Evolutionary conservation across 331 rosid genomes (phyloP).

Genomic region (Rhamnella rubrinervis): DNA sequence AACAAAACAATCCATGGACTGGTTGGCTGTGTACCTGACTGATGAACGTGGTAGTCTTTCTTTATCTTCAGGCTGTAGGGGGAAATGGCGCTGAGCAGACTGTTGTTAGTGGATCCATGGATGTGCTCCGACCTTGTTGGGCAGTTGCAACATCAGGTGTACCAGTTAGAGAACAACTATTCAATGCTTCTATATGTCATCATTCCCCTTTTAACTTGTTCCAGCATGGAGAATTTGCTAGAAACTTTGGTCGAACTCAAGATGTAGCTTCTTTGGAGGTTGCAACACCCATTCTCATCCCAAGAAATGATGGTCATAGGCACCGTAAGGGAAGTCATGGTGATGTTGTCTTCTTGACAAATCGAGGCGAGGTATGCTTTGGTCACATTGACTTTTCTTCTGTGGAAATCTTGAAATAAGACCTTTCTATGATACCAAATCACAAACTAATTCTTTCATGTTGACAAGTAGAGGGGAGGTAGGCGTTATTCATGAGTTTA

Average conservation of each 20-base stretch:
- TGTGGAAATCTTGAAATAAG: background rate
- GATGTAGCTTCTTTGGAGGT: conserved; percentile 79
- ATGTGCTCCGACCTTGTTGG: conserved; percentile 96
- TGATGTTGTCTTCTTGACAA: conserved; percentile 92
- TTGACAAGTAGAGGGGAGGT: background rate
- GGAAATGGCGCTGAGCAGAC: conserved; percentile 97
- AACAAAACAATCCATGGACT: background rate
- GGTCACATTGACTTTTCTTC: conserved; percentile 3
- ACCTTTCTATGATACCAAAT: background rate
- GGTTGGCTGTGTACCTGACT: conserved; percentile 1
- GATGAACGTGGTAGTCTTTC: background rate
- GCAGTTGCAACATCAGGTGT: conserved; percentile 99
- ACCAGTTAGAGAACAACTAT: conserved; percentile 88
- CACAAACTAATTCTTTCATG: background rate
- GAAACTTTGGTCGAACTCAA: conserved; percentile 59
- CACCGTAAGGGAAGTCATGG: conserved; percentile 99
- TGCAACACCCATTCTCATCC: conserved; percentile 91
- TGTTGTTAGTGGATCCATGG: conserved; percentile 97
- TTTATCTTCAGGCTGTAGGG: conserved; percentile 76
- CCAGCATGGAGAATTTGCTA: conserved; percentile 83
- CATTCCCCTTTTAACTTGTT: conserved; percentile 75
- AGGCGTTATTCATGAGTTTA: background rate
- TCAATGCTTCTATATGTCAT: conserved; percentile 95
- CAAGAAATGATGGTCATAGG: conserved; percentile 85
- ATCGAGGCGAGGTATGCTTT: conserved; percentile 92